A percentile compares a stretch with the other conserved stretches of the same genome.
phyloP scores from a whole-genome alignment of 2,329 filamentous ascomycete species.

The Salinomyces thailandicus region DNA sequence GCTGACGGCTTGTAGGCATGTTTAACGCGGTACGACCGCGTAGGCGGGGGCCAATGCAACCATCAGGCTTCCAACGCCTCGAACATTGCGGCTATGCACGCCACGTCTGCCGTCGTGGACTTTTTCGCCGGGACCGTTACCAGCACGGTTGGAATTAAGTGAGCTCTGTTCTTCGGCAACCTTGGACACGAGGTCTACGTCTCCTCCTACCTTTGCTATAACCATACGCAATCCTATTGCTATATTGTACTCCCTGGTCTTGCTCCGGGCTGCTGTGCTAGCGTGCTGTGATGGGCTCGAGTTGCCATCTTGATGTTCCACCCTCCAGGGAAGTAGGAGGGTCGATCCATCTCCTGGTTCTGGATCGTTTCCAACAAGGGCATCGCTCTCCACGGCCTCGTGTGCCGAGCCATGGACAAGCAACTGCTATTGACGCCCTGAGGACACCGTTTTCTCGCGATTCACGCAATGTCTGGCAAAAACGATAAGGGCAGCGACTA shows the following conservation, averaged over 20 bases:
- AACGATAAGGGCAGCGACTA: conserved; percentile 8
- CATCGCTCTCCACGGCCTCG: conserved; percentile 70
- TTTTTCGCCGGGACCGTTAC: conserved; percentile 62
- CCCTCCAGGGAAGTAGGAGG: conserved; percentile 69
- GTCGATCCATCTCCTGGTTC: conserved; percentile 80
- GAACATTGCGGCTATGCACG: conserved; percentile 61
- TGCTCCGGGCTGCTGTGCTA: conserved; percentile 66
- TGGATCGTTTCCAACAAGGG: conserved; percentile 95
- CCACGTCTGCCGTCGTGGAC: conserved; percentile 56
- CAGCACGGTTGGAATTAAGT: conserved; percentile 61
- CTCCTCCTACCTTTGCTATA: conserved; percentile 59
- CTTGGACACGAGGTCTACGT: conserved; percentile 69
- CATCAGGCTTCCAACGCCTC: conserved; percentile 49
- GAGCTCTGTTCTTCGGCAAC: conserved; percentile 60
- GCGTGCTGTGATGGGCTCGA: conserved; percentile 71
- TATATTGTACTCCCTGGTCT: conserved; percentile 70
- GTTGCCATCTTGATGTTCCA: conserved; percentile 87
- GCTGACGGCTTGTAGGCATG: conserved; percentile 28
- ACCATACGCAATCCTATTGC: conserved; percentile 55
- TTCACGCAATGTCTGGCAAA: conserved; percentile 14
- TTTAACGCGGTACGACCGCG: conserved; percentile 43
- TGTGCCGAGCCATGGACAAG: too few relatives aligned
- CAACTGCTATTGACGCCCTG: conserved; percentile 22
- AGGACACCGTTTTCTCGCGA: conserved; percentile 14
- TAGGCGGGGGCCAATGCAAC: conserved; percentile 39